phyloP scores from a whole-genome alignment of 2,329 filamentous ascomycete species.

The Epichloe coenophiala region DNA sequence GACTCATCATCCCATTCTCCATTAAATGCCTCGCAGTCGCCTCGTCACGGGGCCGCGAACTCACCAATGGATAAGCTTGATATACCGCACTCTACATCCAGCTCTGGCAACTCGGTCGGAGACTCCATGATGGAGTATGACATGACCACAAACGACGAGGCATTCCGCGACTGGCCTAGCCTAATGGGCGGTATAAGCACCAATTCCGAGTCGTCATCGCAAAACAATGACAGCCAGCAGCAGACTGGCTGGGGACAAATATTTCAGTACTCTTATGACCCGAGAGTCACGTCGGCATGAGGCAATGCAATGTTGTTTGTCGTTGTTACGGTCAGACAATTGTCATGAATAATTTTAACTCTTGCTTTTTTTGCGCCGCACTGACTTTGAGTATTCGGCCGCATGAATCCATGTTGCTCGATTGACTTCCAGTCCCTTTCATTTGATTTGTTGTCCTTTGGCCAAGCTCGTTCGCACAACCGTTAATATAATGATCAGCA shows the following conservation, averaged over 20 bases:
- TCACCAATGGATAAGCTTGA: slow-evolving; percentile 21
- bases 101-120: slow-evolving; percentile 11
- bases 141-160: slow-evolving; percentile 13
- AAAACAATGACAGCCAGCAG: slow-evolving; percentile 6
- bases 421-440: background rate
- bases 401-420: background rate
- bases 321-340: background rate
- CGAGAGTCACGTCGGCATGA: slow-evolving; percentile 2
- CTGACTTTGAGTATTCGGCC: background rate
- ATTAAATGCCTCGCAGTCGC: slow-evolving; percentile 19
- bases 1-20: slow-evolving; percentile 20
- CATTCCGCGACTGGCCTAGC: slow-evolving; percentile 29
- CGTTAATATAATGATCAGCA: background rate
- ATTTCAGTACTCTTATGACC: slow-evolving; percentile 4
- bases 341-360: background rate
- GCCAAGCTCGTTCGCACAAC: background rate
- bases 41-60: slow-evolving; percentile 12
- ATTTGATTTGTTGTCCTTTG: background rate
- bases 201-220: slow-evolving; percentile 15
- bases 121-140: slow-evolving; percentile 30
- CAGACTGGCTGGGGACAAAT: slow-evolving; percentile 2
- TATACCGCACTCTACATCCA: slow-evolving; percentile 18
- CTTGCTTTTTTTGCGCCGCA: background rate
- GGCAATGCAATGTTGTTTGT: background rate
- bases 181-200: slow-evolving; percentile 22